These are phyloP conservation scores for Akanthomyces uredinophilus DNA, from an alignment of 2,329 filamentous ascomycete genomes.

Conservation along the genomic window DNA sequence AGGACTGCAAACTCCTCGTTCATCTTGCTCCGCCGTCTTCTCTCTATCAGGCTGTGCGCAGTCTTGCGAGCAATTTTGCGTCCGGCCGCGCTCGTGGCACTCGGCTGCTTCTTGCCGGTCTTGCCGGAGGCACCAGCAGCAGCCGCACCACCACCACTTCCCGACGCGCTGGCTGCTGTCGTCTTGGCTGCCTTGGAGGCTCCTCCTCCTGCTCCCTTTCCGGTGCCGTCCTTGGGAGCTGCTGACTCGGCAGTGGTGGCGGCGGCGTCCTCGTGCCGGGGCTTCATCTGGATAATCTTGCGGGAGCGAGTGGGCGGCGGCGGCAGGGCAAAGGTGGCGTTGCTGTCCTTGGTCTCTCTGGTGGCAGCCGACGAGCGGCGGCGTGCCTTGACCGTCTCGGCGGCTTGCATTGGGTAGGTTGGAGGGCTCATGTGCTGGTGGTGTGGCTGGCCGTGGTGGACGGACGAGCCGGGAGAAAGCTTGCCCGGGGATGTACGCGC, in stretches of 20 bases:
- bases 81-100: conserved; percentile 75
- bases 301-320: conserved; percentile 87
- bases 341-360: conserved; percentile 50
- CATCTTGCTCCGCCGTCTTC: conserved; percentile 89
- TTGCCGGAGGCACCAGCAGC: conserved; percentile 20
- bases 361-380: conserved; percentile 44
- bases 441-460: conserved; percentile 16
- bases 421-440: conserved; percentile 19
- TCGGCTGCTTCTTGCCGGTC: conserved; percentile 72
- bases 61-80: conserved; percentile 94
- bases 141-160: conserved; percentile 1
- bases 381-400: conserved; percentile 49
- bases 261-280: conserved; percentile 40
- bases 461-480: conserved; percentile 8
- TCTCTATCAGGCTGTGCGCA: conserved; percentile 91
- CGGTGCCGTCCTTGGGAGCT: conserved; percentile 22
- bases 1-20: conserved; percentile 94
- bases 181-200: conserved; percentile 19
- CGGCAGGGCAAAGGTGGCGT: conserved; percentile 66
- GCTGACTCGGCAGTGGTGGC: conserved; percentile 19
- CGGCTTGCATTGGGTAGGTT: conserved; percentile 42
- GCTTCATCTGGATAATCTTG: conserved; percentile 99
- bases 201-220: background rate
- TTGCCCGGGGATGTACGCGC: conserved; percentile 37
- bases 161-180: conserved; percentile 16